Percentiles rank a stretch among this genome's conserved stretches.
These are phyloP conservation scores for Alternaria alternata DNA, from an alignment of 2,329 filamentous ascomycete genomes.

Conservation along the genomic window DNA sequence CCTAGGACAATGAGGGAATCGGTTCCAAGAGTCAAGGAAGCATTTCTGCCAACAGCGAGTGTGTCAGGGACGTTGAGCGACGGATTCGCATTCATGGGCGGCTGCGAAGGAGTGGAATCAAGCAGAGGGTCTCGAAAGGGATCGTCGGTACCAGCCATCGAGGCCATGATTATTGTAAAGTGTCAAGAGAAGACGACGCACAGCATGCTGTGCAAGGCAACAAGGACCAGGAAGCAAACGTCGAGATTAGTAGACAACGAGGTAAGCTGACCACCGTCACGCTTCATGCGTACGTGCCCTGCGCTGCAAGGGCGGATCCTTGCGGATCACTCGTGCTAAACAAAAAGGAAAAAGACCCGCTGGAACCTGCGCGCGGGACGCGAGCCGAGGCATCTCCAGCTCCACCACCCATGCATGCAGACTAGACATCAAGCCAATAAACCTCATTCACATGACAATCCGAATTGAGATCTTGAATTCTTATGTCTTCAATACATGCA, in stretches of 20 bases:
- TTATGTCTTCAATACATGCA: constrained; percentile 20
- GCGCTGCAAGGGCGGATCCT: constrained; percentile 15
- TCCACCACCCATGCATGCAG: background rate
- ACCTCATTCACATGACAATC: background rate
- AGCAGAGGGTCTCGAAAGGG: constrained; percentile 15
- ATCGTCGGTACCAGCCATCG: constrained; percentile 7
- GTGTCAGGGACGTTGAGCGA: constrained; percentile 46
- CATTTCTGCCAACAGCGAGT: constrained; percentile 64
- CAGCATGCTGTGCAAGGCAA: constrained; percentile 13
- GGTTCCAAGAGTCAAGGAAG: constrained; percentile 66
- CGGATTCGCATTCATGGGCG: constrained; percentile 1
- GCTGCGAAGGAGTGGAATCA: constrained; percentile 41
- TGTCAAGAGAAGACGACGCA: constrained; percentile 1
- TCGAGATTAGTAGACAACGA: background rate
- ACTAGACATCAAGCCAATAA: background rate
- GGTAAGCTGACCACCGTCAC: constrained; percentile 7
- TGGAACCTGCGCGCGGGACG: constrained; percentile 16
- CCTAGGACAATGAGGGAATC: constrained; percentile 68
- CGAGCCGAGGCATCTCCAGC: constrained; percentile 19
- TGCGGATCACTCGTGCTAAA: constrained; percentile 15
- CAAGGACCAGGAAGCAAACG: background rate
- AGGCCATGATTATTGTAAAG: constrained; percentile 33
- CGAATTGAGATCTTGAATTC: background rate
- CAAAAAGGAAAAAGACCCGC: constrained; percentile 14
- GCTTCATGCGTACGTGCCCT: constrained; percentile 11